Conservation (phyloP, 2,329 filamentous ascomycete species). For the Leptosphaerulina australis region DNA sequence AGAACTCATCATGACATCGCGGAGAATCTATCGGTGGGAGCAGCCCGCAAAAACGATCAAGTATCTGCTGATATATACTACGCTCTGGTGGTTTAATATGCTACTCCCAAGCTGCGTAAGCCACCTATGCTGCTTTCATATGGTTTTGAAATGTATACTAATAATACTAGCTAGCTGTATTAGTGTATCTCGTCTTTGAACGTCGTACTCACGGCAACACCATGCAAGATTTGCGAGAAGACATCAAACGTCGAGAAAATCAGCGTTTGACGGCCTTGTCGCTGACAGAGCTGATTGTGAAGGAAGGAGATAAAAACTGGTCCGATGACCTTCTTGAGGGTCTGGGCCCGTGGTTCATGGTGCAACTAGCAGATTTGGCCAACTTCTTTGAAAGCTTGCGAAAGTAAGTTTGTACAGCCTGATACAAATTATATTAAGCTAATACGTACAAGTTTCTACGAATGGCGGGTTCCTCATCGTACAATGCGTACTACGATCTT, state of each 20-base stretch:
- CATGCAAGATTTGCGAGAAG: conserved; percentile 35
- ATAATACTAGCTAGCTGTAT: conserved; percentile 24
- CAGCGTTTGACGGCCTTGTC: conserved; percentile 37
- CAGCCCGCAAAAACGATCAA: conserved; percentile 36
- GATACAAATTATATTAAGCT: not conserved
- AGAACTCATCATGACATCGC: conserved; percentile 41
- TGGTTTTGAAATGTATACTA: not conserved
- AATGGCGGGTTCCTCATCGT: conserved; percentile 42
- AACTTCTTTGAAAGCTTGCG: conserved; percentile 45
- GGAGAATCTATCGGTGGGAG: conserved; percentile 49
- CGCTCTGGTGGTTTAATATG: conserved; percentile 36
- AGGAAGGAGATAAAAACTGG: conserved; percentile 47
- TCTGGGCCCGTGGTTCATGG: conserved; percentile 44
- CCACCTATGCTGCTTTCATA: not conserved
- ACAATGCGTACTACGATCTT: conserved; percentile 36
- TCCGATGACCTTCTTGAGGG: conserved; percentile 34
- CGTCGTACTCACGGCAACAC: conserved; percentile 29
- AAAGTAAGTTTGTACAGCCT: conserved; percentile 28
- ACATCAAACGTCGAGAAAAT: conserved; percentile 44
- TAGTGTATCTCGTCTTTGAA: conserved; percentile 33
- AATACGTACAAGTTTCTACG: conserved; percentile 40
- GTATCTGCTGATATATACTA: conserved; percentile 35
- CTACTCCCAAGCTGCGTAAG: conserved; percentile 37
- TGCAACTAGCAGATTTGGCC: conserved; percentile 45
- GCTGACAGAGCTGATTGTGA: conserved; percentile 47